These are phyloP conservation scores for Trichothecium roseum DNA, from an alignment of 2,329 filamentous ascomycete genomes.

Conservation along the genomic window DNA sequence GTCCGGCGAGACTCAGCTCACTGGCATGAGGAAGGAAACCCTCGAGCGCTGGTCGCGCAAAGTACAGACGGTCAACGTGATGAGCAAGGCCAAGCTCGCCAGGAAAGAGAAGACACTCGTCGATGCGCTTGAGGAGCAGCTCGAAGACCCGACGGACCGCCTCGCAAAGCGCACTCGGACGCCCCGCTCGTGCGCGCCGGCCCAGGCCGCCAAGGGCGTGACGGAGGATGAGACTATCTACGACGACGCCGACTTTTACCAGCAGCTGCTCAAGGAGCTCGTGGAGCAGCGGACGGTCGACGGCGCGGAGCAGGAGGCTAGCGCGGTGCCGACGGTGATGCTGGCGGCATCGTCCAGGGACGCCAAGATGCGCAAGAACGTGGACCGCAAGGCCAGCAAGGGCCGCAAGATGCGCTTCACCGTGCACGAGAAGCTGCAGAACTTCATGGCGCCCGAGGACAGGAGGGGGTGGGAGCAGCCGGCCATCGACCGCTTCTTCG, in stretches of 20 bases:
- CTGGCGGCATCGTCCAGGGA: constrained; percentile 64
- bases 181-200: constrained; percentile 66
- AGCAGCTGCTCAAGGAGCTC: constrained; percentile 82
- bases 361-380: constrained; percentile 69
- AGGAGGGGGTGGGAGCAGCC: constrained; percentile 67
- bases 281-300: constrained; percentile 79
- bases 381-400: constrained; percentile 92
- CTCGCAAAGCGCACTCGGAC: constrained; percentile 59
- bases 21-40: constrained; percentile 55
- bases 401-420: constrained; percentile 89
- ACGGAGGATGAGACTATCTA: constrained; percentile 58
- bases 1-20: constrained; percentile 48
- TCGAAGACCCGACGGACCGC: constrained; percentile 50
- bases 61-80: constrained; percentile 35
- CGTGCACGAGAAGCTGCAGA: constrained; percentile 93
- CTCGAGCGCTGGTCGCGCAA: constrained; percentile 89
- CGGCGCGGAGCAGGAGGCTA: constrained; percentile 36
- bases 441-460: constrained; percentile 94
- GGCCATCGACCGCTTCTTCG: constrained; percentile 69
- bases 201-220: constrained; percentile 49
- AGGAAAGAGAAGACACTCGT: constrained; percentile 38
- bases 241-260: constrained; percentile 93
- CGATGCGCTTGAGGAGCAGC: constrained; percentile 58
- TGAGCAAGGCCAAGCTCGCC: constrained; percentile 13
- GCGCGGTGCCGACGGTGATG: constrained; percentile 42